phyloP scores from a whole-genome alignment of 768 basidiomycete genomes.

The Pleurotus tuoliensis region DNA sequence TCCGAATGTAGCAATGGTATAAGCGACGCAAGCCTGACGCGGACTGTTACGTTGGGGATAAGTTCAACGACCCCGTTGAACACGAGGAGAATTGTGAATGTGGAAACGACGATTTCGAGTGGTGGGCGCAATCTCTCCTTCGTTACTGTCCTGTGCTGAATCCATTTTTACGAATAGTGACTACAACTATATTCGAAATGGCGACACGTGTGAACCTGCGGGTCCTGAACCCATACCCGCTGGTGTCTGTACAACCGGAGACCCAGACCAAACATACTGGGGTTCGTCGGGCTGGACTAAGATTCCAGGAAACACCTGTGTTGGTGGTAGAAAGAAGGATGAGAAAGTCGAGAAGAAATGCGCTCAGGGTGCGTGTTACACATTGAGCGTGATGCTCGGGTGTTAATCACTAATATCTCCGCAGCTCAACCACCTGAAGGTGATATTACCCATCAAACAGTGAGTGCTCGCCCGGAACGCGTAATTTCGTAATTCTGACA shows the following conservation, averaged over 20 bases:
- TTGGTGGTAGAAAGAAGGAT: constrained; percentile 67
- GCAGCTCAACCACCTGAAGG: constrained; percentile 81
- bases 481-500: background rate
- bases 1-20: constrained; percentile 83
- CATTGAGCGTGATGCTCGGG: background rate
- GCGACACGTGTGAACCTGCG: constrained; percentile 70
- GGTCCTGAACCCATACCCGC: constrained; percentile 88
- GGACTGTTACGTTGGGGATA: constrained; percentile 86
- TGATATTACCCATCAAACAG: constrained; percentile 68
- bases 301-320: constrained; percentile 91
- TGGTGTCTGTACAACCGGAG: constrained; percentile 53
- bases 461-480: constrained; percentile 30
- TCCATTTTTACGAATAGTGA: constrained; percentile 48
- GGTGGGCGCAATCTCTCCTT: constrained; percentile 43
- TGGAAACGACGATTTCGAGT: constrained; percentile 88
- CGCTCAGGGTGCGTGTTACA: constrained; percentile 57
- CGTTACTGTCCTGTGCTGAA: background rate
- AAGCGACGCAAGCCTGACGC: constrained; percentile 75
- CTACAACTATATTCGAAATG: constrained; percentile 82
- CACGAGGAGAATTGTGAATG: constrained; percentile 85
- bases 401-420: background rate
- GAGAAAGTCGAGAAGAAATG: constrained; percentile 69
- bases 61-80: constrained; percentile 82
- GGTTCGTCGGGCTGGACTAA: constrained; percentile 92
- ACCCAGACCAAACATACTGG: constrained; percentile 57